Conservation (phyloP, 2,329 filamentous ascomycete genomes). For the Bipolaris gigantea region DNA sequence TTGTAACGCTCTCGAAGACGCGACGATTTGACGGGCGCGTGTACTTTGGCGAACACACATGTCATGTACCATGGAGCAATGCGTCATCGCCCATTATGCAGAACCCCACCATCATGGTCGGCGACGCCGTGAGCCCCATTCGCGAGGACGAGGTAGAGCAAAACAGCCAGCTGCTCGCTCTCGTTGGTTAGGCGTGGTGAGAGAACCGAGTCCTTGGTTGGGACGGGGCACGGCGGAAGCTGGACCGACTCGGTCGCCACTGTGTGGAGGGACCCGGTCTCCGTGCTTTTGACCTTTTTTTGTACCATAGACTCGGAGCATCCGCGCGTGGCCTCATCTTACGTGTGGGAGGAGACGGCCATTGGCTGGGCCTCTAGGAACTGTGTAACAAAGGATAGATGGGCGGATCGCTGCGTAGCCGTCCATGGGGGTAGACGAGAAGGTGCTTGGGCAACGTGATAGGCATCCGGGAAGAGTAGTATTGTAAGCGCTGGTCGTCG, state of each 20-base stretch:
- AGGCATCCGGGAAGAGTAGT: slow-evolving; percentile 22
- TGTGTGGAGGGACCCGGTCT: slow-evolving; percentile 5
- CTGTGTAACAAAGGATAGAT: slow-evolving; percentile 25
- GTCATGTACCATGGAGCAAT: slow-evolving; percentile 42
- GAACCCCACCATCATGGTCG: slow-evolving; percentile 45
- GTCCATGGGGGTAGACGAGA: slow-evolving; percentile 23
- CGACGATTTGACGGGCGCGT: slow-evolving; percentile 81
- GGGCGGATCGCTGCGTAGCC: slow-evolving; percentile 24
- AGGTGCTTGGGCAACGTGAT: slow-evolving; percentile 28
- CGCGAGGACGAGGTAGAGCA: slow-evolving; percentile 34
- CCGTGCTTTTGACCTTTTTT: slow-evolving; percentile 18
- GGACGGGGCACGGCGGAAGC: slow-evolving; percentile 20
- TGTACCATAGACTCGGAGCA: slow-evolving; percentile 21
- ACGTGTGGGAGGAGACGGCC: slow-evolving; percentile 15
- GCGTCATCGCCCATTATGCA: slow-evolving; percentile 29
- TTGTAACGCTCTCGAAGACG: slow-evolving; percentile 84
- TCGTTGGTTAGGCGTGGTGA: slow-evolving; percentile 28
- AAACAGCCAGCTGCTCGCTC: slow-evolving; percentile 27
- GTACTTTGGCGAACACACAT: slow-evolving; percentile 80
- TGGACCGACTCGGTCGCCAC: slow-evolving; percentile 12
- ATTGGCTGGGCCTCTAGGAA: slow-evolving; percentile 29
- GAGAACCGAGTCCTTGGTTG: slow-evolving; percentile 4
- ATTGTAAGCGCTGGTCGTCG: slow-evolving; percentile 39
- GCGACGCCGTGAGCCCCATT: slow-evolving; percentile 39
- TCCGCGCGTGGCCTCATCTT: slow-evolving; percentile 37